Percentiles rank a stretch among this genome's conserved stretches.
phyloP scores from a whole-genome alignment of 495 filamentous ascomycete species.

The Extremus antarcticus region DNA sequence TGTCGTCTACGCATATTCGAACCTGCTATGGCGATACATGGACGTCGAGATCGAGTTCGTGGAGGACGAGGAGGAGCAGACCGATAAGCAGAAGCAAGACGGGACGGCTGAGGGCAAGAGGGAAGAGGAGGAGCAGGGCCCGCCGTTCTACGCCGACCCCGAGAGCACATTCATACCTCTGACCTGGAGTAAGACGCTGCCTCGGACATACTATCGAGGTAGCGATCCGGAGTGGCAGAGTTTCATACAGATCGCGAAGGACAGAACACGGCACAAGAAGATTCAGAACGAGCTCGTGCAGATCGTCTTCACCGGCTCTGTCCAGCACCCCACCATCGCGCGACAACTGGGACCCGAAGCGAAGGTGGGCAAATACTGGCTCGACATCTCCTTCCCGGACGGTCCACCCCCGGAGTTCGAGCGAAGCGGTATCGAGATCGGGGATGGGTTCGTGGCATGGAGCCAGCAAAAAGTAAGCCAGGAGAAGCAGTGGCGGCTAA shows the following conservation, averaged over 20 bases:
- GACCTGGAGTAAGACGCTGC: constrained; percentile 40
- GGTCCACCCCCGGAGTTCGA: constrained; percentile 50
- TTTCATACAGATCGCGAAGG: constrained; percentile 47
- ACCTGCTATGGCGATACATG: constrained; percentile 11
- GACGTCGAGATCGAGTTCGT: constrained; percentile 19
- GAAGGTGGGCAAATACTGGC: constrained; percentile 42
- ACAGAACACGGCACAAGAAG: constrained; percentile 36
- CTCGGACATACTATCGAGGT: constrained; percentile 43
- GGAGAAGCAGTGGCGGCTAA: constrained; percentile 30
- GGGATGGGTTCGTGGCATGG: constrained; percentile 41
- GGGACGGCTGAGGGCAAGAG: not conserved
- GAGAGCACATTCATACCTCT: constrained; percentile 53
- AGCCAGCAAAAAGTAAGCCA: constrained; percentile 37
- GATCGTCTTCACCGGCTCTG: constrained; percentile 28
- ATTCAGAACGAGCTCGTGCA: constrained; percentile 45
- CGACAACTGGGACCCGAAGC: constrained; percentile 40
- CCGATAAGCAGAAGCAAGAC: constrained; percentile 3
- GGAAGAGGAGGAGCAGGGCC: constrained; percentile 19
- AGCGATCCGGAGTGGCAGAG: constrained; percentile 62
- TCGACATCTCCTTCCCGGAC: constrained; percentile 49
- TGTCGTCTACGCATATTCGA: constrained; percentile 7
- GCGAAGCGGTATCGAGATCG: constrained; percentile 50
- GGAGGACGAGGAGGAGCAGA: constrained; percentile 12
- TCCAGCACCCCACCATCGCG: constrained; percentile 20
- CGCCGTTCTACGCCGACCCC: constrained; percentile 24